Evolutionary conservation across 1,284 basidiomycete genomes (phyloP).

Genomic region (Apiotrichum mycotoxinovorans): DNA sequence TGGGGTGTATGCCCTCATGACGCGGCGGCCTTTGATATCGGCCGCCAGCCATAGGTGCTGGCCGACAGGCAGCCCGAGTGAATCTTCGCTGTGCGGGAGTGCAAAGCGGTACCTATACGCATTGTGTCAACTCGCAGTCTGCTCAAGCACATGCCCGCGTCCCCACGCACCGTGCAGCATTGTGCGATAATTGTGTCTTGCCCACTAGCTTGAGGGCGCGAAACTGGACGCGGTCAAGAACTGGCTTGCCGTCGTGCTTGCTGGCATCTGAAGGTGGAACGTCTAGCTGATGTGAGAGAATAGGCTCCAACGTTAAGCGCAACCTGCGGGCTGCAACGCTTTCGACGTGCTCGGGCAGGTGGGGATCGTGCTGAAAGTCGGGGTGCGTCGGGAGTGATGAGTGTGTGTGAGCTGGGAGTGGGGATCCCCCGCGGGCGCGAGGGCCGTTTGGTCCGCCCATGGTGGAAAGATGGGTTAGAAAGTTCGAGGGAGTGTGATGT

Average conservation of each 20-base stretch:
- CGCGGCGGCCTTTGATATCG: slow-evolving; percentile 82
- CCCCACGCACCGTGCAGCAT: slow-evolving; percentile 76
- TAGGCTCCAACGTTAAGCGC: background rate
- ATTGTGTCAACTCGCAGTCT: background rate
- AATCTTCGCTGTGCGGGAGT: slow-evolving; percentile 66
- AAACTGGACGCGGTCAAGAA: slow-evolving; percentile 54
- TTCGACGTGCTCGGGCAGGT: background rate
- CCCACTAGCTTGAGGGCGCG: slow-evolving; percentile 73
- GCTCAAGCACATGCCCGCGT: background rate
- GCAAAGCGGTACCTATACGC: slow-evolving; percentile 85
- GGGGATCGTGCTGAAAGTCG: slow-evolving; percentile 7
- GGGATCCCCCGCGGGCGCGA: no score
- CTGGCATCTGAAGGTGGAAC: no score
- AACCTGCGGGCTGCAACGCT: background rate
- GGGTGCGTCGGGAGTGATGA: slow-evolving; percentile 8
- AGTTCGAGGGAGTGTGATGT: no score
- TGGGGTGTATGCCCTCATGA: slow-evolving; percentile 91
- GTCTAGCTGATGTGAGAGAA: no score
- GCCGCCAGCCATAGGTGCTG: slow-evolving; percentile 93
- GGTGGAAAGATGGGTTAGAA: no score
- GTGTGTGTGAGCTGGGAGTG: slow-evolving; percentile 1
- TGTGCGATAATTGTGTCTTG: slow-evolving; percentile 83
- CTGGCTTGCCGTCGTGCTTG: background rate
- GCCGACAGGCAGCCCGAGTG: slow-evolving; percentile 89
- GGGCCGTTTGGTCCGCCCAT: no score